Evolutionary conservation across 169 alveolate species (phyloP).

Genomic region (Cryptosporidium sp.): DNA sequence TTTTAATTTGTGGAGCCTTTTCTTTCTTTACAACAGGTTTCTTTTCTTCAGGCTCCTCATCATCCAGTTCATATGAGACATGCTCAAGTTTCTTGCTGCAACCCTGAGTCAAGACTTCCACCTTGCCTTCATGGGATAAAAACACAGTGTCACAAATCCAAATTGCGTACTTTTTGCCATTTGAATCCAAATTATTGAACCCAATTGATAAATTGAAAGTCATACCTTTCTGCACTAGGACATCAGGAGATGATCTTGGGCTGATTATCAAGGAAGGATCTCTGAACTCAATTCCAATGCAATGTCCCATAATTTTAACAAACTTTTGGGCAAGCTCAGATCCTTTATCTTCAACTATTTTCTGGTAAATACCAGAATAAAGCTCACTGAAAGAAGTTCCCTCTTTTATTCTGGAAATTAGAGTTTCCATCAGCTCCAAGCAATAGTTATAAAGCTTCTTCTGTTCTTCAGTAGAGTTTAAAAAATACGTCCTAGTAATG

Average conservation of each 20-base stretch:
- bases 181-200: slow-evolving; percentile 82
- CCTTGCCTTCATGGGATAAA: slow-evolving; percentile 81
- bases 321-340: slow-evolving; percentile 78
- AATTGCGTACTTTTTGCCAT: slow-evolving; percentile 83
- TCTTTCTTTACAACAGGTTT: slow-evolving; percentile 9
- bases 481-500: slow-evolving; percentile 77
- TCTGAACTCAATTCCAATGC: slow-evolving; percentile 89
- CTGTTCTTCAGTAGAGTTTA: slow-evolving; percentile 78
- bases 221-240: slow-evolving; percentile 83
- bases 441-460: slow-evolving; percentile 72
- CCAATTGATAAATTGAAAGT: slow-evolving; percentile 87
- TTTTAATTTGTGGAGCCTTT: not conserved
- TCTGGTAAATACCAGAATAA: slow-evolving; percentile 62
- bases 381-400: slow-evolving; percentile 70
- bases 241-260: slow-evolving; percentile 75
- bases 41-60: slow-evolving; percentile 81
- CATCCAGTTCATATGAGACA: slow-evolving; percentile 86
- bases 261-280: slow-evolving; percentile 79
- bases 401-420: slow-evolving; percentile 55
- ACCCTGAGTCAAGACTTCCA: slow-evolving; percentile 80
- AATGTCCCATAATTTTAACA: slow-evolving; percentile 86
- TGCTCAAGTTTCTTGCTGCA: slow-evolving; percentile 86
- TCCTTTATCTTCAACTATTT: slow-evolving; percentile 42
- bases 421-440: slow-evolving; percentile 65
- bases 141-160: slow-evolving; percentile 91